A percentile compares a stretch with the other conserved stretches of the same genome.
These are phyloP conservation scores for Marasmius fiardii DNA, from an alignment of 1,284 basidiomycete genomes.

Conservation along the genomic window DNA sequence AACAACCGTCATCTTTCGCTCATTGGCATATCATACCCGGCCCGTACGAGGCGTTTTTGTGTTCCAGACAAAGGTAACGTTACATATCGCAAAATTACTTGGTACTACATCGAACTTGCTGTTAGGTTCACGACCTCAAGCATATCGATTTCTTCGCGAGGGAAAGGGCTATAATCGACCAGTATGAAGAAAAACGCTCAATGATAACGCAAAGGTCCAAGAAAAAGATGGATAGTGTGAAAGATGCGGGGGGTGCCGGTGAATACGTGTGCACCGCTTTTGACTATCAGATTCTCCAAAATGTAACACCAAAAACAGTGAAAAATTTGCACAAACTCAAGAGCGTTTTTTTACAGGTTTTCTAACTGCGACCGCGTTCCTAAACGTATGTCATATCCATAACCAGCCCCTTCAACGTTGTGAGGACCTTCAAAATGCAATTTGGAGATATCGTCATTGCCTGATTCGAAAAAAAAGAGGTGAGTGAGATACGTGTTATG, in stretches of 20 bases:
- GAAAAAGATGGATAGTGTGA: neutral
- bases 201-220: neutral
- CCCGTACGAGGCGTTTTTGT: too few relatives aligned
- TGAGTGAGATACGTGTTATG: neutral
- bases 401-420: conserved; percentile 57
- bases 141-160: conserved; percentile 35
- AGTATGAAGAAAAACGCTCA: conserved; percentile 25
- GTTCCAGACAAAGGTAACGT: too few relatives aligned
- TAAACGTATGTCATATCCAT: conserved; percentile 73
- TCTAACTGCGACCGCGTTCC: neutral
- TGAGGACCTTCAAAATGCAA: conserved; percentile 82
- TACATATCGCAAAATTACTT: too few relatives aligned
- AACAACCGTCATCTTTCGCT: too few relatives aligned
- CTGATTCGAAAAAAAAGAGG: conserved; percentile 36
- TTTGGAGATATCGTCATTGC: conserved; percentile 78
- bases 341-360: neutral
- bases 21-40: too few relatives aligned
- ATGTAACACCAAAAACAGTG: neutral
- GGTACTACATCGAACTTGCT: too few relatives aligned
- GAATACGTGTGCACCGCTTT: too few relatives aligned
- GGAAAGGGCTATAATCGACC: conserved; percentile 33
- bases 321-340: neutral
- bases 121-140: conserved; percentile 31
- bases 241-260: too few relatives aligned
- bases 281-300: too few relatives aligned